Evolutionary conservation across 208 protist species (phyloP).

Genomic region (Ichthyophonus hoferi): DNA sequence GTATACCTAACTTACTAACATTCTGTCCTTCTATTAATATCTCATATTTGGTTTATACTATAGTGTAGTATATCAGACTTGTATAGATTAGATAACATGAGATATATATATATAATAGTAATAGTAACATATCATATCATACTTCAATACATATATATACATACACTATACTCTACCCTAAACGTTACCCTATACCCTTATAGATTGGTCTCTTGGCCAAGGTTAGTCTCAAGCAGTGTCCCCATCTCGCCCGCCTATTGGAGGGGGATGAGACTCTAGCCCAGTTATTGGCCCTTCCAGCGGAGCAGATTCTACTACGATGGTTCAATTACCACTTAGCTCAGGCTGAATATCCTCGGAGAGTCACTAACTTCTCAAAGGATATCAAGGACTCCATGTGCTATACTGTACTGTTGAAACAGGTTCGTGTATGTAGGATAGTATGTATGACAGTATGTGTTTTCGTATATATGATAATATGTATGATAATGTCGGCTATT

Average conservation of each 20-base stretch:
- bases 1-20: too few species aligned
- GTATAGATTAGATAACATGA: too few species aligned
- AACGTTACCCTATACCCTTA: background rate
- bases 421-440: too few species aligned
- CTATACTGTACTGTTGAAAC: conserved; percentile 71
- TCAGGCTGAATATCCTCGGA: conserved; percentile 55
- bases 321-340: conserved; percentile 79
- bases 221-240: conserved; percentile 70
- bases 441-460: background rate
- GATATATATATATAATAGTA: too few species aligned
- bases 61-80: too few species aligned
- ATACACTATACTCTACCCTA: background rate
- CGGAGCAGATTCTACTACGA: conserved; percentile 68
- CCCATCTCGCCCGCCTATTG: conserved; percentile 68
- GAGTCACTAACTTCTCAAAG: conserved; percentile 70
- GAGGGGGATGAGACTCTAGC: conserved; percentile 68
- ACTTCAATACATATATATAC: background rate
- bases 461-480: background rate
- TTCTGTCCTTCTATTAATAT: too few species aligned
- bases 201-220: conserved; percentile 59
- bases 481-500: too few species aligned
- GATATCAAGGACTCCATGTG: conserved; percentile 66
- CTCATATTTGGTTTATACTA: too few species aligned
- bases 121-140: background rate
- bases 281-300: conserved; percentile 55